These are phyloP conservation scores for Piper betle DNA, from an alignment of 164 flowering plant genomes.

Conservation along the genomic window DNA sequence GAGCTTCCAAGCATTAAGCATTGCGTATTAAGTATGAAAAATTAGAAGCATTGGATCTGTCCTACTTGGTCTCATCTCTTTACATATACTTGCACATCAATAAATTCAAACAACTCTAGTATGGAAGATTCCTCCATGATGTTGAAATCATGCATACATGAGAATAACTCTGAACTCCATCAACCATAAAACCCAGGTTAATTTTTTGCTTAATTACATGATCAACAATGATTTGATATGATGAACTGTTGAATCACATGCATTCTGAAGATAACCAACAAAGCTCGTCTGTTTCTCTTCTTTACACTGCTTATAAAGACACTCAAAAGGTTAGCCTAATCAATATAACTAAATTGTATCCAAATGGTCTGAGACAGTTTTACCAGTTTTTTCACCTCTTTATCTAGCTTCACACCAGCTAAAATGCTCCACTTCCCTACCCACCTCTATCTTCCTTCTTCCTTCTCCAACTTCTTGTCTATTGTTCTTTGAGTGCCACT, in stretches of 20 bases:
- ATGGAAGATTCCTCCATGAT: not conserved
- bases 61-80: not conserved
- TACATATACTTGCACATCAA: not conserved
- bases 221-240: not conserved
- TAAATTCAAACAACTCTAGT: not conserved
- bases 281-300: conserved; percentile 1
- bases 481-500: not conserved
- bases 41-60: not conserved
- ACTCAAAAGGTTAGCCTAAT: not conserved
- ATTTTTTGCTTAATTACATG: not conserved
- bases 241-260: not conserved
- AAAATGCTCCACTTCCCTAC: not conserved
- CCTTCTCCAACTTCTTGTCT: conserved; percentile 1
- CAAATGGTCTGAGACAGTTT: not conserved
- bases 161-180: not conserved
- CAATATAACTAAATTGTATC: conserved; percentile 3
- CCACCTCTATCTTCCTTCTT: conserved; percentile 5
- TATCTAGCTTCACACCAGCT: not conserved
- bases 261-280: not conserved
- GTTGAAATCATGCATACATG: not conserved
- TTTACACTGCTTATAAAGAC: not conserved
- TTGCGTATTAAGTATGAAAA: not conserved
- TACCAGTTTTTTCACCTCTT: not conserved
- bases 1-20: not conserved
- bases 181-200: not conserved